phyloP scores from a whole-genome alignment of 1,284 basidiomycete species.

The Gomphus sp. region DNA sequence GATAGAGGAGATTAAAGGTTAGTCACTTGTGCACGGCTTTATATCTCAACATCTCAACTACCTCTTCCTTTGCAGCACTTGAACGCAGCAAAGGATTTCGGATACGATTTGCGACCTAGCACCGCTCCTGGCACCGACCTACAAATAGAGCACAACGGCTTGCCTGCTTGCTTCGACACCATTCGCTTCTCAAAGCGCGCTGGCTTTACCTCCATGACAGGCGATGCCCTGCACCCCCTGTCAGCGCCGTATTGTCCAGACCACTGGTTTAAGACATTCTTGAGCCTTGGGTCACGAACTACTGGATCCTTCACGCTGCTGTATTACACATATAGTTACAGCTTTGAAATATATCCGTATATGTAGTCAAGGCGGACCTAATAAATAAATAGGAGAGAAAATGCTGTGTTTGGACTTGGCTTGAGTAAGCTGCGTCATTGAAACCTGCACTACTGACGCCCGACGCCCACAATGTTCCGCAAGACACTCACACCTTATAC shows the following conservation, averaged over 20 bases:
- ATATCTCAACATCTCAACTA: not conserved
- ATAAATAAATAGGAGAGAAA: not conserved
- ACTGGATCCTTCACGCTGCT: not conserved
- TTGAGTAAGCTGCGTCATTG: not conserved
- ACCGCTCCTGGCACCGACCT: not conserved
- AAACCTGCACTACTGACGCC: too few species aligned
- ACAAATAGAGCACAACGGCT: not conserved
- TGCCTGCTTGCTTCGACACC: not conserved
- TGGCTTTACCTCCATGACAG: not conserved
- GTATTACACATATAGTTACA: not conserved
- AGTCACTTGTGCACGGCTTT: not conserved
- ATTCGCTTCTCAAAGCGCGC: not conserved
- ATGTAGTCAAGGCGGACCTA: not conserved
- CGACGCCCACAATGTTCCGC: not conserved
- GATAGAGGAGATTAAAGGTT: slow-evolving; percentile 18
- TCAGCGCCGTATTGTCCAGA: not conserved
- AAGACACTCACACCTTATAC: not conserved
- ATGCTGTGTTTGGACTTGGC: not conserved
- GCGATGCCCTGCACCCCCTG: not conserved
- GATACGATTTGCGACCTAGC: slow-evolving; percentile 9
- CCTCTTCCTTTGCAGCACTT: not conserved
- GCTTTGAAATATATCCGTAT: not conserved
- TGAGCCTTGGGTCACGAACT: not conserved
- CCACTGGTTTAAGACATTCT: not conserved
- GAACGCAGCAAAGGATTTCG: slow-evolving; percentile 10